Evolutionary conservation across 1,139 yeast species (phyloP), one percentile per base, ranked within the genome.

Genomic region (Sugiyamaella pinicola): DNA sequence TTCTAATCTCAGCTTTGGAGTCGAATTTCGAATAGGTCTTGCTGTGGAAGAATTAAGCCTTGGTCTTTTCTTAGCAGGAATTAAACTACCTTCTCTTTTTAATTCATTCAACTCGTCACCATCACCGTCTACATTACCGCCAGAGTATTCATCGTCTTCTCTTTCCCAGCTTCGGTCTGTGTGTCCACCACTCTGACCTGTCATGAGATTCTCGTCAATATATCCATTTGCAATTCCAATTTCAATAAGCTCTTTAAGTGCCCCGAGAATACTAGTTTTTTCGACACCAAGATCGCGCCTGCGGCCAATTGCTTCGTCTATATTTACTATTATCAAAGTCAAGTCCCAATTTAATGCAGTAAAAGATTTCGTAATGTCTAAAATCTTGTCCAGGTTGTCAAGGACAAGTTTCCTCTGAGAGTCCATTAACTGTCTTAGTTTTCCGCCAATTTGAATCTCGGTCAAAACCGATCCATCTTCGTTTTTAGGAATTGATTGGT

Each of bases 371-470:
- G 43, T 22, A 13, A 46, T 37, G 21, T 46, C 49, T 2, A 21
- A 6, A 24, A 46, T 21, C 13, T 35, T 37, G 15, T 34, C 38
- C 5, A 37, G 3, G 18, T 46, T 46, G 19, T 46, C 49, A 7
- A 46, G 49, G 3, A 46, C 49, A 9, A 46, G 44, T 13, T 46
- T 46, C 37, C 49, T 13, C 17, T 46, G 49, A n/a, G 49, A 37
- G n/a, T 46, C 49, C 42, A 46, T 46, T 22, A 46, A 28, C 19
- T 46, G 49, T 29, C 49, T 37, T 35, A 46, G 26, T 26, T 46
- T 46, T 4, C 49, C 49, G 7, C 49, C 49, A 24, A 46, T 46
- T 22, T 46, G 43, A 19, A 46, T 46, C 12, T 46, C 49, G 7
- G 49, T 46, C 18, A 46, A 38, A 10, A 26, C 43, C 2, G 49